Evolutionary conservation across 177 flowering plant species (phyloP).

Genomic region (Vitis hybrid): DNA sequence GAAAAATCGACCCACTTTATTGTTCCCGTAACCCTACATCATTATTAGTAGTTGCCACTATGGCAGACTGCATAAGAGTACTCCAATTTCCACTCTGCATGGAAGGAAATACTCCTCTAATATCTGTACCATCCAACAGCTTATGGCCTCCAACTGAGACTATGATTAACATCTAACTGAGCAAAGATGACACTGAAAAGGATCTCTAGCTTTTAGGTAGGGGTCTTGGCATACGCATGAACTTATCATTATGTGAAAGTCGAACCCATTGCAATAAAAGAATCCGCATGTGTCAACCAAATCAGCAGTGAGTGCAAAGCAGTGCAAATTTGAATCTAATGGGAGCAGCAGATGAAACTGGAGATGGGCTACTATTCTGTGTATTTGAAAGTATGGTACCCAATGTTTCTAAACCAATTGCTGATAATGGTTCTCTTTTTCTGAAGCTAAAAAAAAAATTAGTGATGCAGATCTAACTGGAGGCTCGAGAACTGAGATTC

Average conservation of each 20-base stretch:
- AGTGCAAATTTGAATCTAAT: no score
- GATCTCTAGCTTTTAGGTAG: no score
- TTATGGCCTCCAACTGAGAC: conserved; percentile 12
- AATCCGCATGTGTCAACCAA: no score
- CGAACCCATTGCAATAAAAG: no score
- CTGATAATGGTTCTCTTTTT: conserved; percentile 53
- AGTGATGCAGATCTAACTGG: conserved; percentile 39
- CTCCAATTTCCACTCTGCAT: conserved; percentile 72
- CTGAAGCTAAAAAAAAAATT: conserved; percentile 23
- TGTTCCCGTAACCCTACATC: conserved; percentile 45
- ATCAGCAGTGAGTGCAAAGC: no score
- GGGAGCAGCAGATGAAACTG: conserved; percentile 41
- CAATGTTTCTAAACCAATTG: conserved; percentile 44
- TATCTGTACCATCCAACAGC: conserved; percentile 31
- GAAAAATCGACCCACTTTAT: conserved; percentile 38
- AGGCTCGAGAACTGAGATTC: conserved; percentile 15
- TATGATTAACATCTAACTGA: no score
- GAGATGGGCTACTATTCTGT: conserved; percentile 37
- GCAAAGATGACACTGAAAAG: no score
- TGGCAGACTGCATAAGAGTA: conserved; percentile 78
- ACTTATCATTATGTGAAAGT: no score
- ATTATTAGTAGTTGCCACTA: conserved; percentile 55
- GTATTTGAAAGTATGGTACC: conserved; percentile 36
- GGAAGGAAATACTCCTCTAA: conserved; percentile 32
- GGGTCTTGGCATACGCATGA: no score